Evolutionary conservation across 257 asterid species (phyloP).

Genomic region (Primulina tabacum): DNA sequence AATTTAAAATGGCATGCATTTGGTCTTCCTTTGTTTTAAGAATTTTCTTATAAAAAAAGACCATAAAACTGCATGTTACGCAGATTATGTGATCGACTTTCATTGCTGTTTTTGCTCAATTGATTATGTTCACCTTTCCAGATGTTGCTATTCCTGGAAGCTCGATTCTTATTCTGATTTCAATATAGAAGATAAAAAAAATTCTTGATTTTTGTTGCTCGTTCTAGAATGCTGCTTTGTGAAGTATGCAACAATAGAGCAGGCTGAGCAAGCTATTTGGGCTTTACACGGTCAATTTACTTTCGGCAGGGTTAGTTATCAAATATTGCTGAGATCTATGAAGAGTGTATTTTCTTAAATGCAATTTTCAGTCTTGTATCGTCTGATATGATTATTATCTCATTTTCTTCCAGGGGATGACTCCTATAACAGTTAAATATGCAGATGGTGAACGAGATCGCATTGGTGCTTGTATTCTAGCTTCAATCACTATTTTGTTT

Average conservation of each 20-base stretch:
- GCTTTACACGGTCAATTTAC: constrained; percentile 52
- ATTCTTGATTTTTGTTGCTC: constrained; percentile 21
- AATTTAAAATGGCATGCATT: not conserved
- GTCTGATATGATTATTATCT: constrained; percentile 11
- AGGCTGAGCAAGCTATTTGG: constrained; percentile 73
- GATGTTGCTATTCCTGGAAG: constrained; percentile 18
- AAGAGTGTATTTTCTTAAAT: constrained; percentile 12
- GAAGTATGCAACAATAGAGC: constrained; percentile 67
- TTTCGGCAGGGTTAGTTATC: constrained; percentile 80
- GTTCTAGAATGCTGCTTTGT: constrained; percentile 78
- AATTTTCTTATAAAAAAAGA: not conserved
- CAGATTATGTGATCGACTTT: constrained; percentile 8
- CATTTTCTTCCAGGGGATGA: constrained; percentile 43
- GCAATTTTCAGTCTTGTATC: constrained; percentile 1
- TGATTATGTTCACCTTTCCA: not conserved
- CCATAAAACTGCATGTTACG: constrained; percentile 3
- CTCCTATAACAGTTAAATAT: constrained; percentile 64
- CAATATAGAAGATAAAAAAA: not conserved
- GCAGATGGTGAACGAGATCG: constrained; percentile 83
- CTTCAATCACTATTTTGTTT: constrained; percentile 1
- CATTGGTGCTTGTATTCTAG: constrained; percentile 49
- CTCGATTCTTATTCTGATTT: constrained; percentile 5
- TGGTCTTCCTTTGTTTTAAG: not conserved
- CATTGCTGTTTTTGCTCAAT: constrained; percentile 9
- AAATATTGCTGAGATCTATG: constrained; percentile 1